Evolutionary conservation across 108 stramenopile genomes (phyloP).

Genomic region (Aurantiochytrium sp.): DNA sequence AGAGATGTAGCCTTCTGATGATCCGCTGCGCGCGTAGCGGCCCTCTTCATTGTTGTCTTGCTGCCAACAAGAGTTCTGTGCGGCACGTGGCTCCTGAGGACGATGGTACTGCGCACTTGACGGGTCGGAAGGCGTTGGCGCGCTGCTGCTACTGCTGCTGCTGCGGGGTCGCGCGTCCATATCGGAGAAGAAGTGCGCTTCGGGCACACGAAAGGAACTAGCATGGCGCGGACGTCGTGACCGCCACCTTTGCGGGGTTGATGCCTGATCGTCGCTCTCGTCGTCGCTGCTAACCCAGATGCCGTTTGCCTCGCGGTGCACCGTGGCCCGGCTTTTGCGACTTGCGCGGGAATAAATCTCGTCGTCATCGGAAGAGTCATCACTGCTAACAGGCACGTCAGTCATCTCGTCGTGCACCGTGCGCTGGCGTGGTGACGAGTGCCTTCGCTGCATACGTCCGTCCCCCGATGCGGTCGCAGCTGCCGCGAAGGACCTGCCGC

Average conservation of each 20-base stretch:
- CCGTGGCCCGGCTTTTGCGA: neutral
- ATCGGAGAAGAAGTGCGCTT: neutral
- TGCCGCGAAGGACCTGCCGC: neutral
- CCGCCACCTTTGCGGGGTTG: neutral
- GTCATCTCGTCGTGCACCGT: neutral
- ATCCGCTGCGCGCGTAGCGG: neutral
- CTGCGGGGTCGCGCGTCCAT: neutral
- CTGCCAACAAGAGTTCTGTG: neutral
- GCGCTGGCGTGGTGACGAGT: neutral
- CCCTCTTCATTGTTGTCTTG: neutral
- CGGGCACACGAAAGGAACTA: neutral
- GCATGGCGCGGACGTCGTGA: neutral
- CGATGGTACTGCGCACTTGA: no score
- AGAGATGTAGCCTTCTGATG: neutral
- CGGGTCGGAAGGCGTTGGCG: neutral
- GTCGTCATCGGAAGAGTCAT: slow-evolving; percentile 3
- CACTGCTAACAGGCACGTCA: neutral
- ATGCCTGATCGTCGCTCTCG: neutral
- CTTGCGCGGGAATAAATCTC: slow-evolving; percentile 15
- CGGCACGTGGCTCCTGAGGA: no score
- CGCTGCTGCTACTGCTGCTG: neutral
- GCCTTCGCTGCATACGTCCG: neutral
- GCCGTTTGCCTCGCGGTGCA: neutral
- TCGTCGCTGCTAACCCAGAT: slow-evolving; percentile 26
- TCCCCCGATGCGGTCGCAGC: neutral